These are phyloP conservation scores for Cucurbita ficifolia DNA, from an alignment of 306 rosid genomes.

Conservation along the genomic window DNA sequence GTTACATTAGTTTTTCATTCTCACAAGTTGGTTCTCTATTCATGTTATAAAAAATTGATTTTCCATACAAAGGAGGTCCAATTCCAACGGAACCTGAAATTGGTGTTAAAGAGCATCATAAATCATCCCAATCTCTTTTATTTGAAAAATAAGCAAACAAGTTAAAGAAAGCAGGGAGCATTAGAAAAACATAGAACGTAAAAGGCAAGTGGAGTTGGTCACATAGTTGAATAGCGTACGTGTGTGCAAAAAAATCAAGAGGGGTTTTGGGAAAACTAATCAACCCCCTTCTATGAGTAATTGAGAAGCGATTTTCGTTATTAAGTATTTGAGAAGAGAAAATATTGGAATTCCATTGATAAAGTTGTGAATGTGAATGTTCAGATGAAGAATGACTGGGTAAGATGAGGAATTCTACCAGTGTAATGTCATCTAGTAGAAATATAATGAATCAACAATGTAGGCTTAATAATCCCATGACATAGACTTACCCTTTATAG, in stretches of 20 bases:
- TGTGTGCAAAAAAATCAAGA: not conserved
- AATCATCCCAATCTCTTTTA: not conserved
- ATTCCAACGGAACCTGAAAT: not conserved
- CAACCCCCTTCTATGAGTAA: not conserved
- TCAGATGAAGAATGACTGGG: not conserved
- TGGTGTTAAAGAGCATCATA: not conserved
- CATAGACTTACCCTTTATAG: slow-evolving; percentile 41
- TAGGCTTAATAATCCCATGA: not conserved
- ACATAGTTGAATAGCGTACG: not conserved
- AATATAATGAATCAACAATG: not conserved
- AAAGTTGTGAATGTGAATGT: not conserved
- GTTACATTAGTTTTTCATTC: not conserved
- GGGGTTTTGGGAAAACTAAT: not conserved
- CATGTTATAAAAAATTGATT: not conserved
- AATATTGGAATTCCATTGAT: not conserved
- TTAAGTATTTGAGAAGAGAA: not conserved
- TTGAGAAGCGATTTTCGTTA: not conserved
- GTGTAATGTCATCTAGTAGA: not conserved
- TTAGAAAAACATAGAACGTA: not conserved
- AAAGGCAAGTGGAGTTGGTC: not conserved
- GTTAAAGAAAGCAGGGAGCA: not conserved
- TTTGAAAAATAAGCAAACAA: not conserved
- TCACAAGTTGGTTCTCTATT: not conserved
- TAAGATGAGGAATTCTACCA: not conserved
- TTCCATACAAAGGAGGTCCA: not conserved